These are phyloP conservation scores for Aspergillus candidus DNA, from an alignment of 2,329 filamentous ascomycete species.

Conservation along the genomic window DNA sequence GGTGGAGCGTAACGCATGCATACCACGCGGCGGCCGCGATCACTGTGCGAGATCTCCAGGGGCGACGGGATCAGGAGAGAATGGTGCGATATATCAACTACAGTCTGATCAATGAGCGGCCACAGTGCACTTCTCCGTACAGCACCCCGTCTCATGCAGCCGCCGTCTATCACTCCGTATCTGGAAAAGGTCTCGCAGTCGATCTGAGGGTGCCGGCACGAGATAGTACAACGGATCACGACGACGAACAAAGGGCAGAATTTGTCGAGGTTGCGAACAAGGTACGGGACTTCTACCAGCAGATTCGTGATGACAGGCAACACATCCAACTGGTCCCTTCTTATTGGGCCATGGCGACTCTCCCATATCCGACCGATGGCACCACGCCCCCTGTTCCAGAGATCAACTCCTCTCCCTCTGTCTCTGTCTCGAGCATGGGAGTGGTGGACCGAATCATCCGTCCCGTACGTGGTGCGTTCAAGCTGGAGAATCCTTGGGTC, in stretches of 20 bases:
- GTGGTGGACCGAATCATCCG: slow-evolving; percentile 32
- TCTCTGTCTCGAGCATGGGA: slow-evolving; percentile 19
- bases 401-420: slow-evolving; percentile 16
- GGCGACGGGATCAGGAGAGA: slow-evolving; percentile 2
- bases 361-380: slow-evolving; percentile 11
- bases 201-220: slow-evolving; percentile 13
- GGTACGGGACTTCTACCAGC: slow-evolving; percentile 15
- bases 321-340: slow-evolving; percentile 15
- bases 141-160: slow-evolving; percentile 13
- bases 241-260: slow-evolving; percentile 2
- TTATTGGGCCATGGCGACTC: slow-evolving; percentile 17
- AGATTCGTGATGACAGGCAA: slow-evolving; percentile 14
- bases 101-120: slow-evolving; percentile 19
- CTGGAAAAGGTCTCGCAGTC: slow-evolving; percentile 14
- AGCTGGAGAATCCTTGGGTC: slow-evolving; percentile 37
- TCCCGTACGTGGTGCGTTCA: slow-evolving; percentile 20
- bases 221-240: not conserved
- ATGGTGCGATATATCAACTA: slow-evolving; percentile 22
- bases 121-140: slow-evolving; percentile 15
- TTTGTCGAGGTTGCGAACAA: slow-evolving; percentile 7
- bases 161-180: slow-evolving; percentile 21
- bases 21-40: slow-evolving; percentile 21
- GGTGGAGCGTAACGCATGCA: slow-evolving; percentile 17
- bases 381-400: slow-evolving; percentile 10
- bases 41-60: slow-evolving; percentile 14